These are phyloP conservation scores for Kuraishia hungarica DNA, from an alignment of 805 yeast species.

Conservation along the genomic window DNA sequence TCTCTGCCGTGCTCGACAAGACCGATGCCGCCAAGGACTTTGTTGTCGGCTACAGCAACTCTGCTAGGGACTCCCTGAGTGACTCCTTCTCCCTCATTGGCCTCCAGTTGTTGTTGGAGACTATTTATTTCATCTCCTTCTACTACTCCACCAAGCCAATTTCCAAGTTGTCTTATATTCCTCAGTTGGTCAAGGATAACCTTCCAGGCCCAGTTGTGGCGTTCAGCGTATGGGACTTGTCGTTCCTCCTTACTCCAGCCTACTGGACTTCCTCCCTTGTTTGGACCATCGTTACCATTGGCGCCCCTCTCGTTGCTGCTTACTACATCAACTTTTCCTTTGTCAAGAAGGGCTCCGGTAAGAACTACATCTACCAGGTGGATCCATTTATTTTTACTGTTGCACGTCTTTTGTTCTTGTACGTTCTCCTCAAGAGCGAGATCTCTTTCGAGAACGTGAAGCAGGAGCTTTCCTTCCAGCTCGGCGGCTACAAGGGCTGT, in stretches of 20 bases:
- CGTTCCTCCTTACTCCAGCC: conserved; percentile 21
- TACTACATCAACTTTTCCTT: conserved; percentile 47
- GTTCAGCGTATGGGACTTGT: conserved; percentile 26
- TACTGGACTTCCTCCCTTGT: conserved; percentile 23
- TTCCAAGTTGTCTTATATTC: conserved; percentile 12
- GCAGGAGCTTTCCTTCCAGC: conserved; percentile 21
- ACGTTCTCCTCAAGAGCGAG: conserved; percentile 24
- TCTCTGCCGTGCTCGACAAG: conserved; percentile 6
- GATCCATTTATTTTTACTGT: conserved; percentile 46
- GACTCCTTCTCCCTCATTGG: conserved; percentile 23
- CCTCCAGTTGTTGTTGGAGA: conserved; percentile 15
- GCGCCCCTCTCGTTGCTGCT: conserved; percentile 32
- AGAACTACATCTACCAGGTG: conserved; percentile 30
- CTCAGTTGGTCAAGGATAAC: conserved; percentile 14
- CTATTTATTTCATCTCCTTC: conserved; percentile 10
- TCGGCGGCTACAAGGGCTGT: conserved; percentile 18
- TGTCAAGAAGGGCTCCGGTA: conserved; percentile 41
- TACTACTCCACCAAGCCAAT: conserved; percentile 9
- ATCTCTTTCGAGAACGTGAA: conserved; percentile 14
- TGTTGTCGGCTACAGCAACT: conserved; percentile 15
- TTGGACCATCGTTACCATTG: conserved; percentile 33
- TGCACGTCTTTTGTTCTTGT: conserved; percentile 31
- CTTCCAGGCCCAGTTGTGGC: conserved; percentile 13
- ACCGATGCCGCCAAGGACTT: conserved; percentile 11
- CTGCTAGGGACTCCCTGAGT: conserved; percentile 21